Evolutionary conservation across 2,329 filamentous ascomycete species (phyloP), one percentile per base, ranked within the genome.

Genomic region (Tolypocladium pustulatum): DNA sequence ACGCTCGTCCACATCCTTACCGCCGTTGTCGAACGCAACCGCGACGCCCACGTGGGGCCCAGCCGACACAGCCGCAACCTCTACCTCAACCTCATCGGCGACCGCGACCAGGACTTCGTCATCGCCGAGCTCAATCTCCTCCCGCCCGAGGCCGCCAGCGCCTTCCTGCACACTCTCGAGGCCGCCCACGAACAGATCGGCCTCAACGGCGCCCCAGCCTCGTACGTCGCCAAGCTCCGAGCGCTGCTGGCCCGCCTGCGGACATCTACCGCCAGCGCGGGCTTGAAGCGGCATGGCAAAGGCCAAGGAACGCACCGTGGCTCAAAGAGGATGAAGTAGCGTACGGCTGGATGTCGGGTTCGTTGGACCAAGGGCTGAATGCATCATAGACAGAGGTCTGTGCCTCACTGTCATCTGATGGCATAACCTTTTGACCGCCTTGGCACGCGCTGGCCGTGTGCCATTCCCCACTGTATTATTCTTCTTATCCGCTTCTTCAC

Each of bases 1-100:
- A 72, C 77, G 0, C 72, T 83, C 1, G 67, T 82, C 0, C 75
- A 75, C 63, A 78, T 82, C 53, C 73, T 84, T 27, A 66, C 71
- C 40, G 67, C 71, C 20, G 75, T 83, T 3, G 74, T 76, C 6
- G 66, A 70, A 49, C 74, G 73, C 36, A 75, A 75, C 62, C 62
- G 61, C 30, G 74, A 80, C 60, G 64, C 69, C 20, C 71, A 73
- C 34, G 61, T 65, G 0, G 65, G 66, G 3, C 58, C 63, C 1
- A 65, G 62, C 1, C 67, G 67, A 1, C 57, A 61, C 1, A 72
- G 77, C 37, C 71, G 75, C 6, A 80, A 81, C 60, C 71, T 83
- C 10, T 83, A 80, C 67, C 65, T 72, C 49, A 69, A 72, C 20
- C 75, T 83, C 32, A 70, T 83, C 1, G 78, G 80, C 10, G 74